Percentiles rank a stretch among this genome's conserved stretches.
phyloP scores from a whole-genome alignment of 768 basidiomycete species.

The Mycena chlorophos region DNA sequence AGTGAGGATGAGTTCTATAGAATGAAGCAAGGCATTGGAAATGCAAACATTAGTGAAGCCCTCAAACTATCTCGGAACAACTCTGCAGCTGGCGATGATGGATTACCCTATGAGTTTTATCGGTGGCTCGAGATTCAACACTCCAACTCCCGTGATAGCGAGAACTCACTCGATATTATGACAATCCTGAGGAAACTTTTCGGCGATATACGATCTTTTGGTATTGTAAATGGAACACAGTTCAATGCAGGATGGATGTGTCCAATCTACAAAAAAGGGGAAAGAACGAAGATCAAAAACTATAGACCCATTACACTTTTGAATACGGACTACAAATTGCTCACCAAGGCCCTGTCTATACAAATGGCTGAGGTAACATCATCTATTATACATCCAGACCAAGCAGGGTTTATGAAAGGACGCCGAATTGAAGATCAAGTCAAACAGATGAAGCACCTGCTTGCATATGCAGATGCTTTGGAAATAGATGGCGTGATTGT shows the following conservation, averaged over 20 bases:
- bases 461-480: constrained; percentile 12
- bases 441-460: constrained; percentile 17
- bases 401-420: constrained; percentile 30
- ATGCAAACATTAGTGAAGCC: neutral
- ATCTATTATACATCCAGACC: constrained; percentile 25
- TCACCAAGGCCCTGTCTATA: constrained; percentile 3
- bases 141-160: neutral
- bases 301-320: constrained; percentile 9
- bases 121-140: neutral
- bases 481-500: constrained; percentile 13
- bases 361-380: constrained; percentile 14
- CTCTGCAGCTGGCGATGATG: neutral
- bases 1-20: neutral
- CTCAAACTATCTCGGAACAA: constrained; percentile 4
- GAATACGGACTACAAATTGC: constrained; percentile 8
- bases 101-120: constrained; percentile 4
- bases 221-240: neutral
- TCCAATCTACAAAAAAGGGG: constrained; percentile 13
- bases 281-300: neutral
- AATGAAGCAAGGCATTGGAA: neutral
- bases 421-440: constrained; percentile 27
- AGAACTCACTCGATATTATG: neutral
- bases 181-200: neutral
- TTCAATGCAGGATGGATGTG: constrained; percentile 16
- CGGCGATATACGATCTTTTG: neutral